Evolutionary conservation across 352 stramenopile species (phyloP), one percentile per base, ranked within the genome.

Genomic region (Globisporangium camurandrum): DNA sequence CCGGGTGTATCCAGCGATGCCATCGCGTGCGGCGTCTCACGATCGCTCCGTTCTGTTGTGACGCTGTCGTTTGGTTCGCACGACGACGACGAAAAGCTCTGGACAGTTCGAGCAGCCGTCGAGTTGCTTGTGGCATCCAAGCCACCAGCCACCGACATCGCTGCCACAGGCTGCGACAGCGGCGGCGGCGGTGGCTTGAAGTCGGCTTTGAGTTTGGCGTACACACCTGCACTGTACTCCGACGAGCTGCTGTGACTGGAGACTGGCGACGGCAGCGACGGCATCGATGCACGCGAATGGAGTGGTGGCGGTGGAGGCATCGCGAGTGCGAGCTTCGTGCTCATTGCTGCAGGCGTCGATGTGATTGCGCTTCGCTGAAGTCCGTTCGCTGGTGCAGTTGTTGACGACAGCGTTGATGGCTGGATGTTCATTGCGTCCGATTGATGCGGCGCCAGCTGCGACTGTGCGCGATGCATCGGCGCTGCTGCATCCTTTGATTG

Each of bases 121-220:
- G 45, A n/a, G n/a, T n/a, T 23, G 3, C 12, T 26, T 23, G 33
- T 55, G 17, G 37, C 36, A 6, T 59, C 58, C 1, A 45, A 54
- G 10, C 43, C 58, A 8, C 36, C 23, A 17, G 36, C 22, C 12
- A 55, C 16, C 5, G 46, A 4, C 0, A 30, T 22, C 9, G 49
- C 33, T 1, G 44, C 39, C 2, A 54, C 33, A 14, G 64, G 33
- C 5, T 58, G 59, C 17, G 62, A 26, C 3, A 42, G 27, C 17
- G 46, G 28, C 2, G 54, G 36, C 7, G 42, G 28, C 2, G 45
- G 36, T 4, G 37, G 19, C 27, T 62, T 58, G 19, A 51, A 59
- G 10, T 54, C 53, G 4, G 53, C n/a, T 30, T 45, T 49, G 20
- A 36, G 23, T 26, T 54, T 59, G 17, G 38, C 38, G 27, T n/a